Conservation (phyloP, 441 rosid species). For the Hypseocharis bilobata region DNA sequence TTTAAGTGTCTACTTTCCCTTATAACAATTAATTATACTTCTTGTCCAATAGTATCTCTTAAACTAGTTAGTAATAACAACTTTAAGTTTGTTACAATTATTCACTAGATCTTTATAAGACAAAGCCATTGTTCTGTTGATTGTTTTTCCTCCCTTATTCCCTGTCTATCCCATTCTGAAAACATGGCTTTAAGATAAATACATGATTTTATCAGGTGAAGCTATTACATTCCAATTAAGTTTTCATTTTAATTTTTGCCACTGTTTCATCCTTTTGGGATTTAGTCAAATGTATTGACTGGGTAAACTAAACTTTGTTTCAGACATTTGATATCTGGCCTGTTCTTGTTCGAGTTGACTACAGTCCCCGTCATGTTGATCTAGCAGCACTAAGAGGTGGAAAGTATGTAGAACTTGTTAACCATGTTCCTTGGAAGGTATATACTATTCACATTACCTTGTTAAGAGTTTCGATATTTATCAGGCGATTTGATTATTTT, state of each 20-base stretch:
- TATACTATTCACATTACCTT: slow-evolving; percentile 12
- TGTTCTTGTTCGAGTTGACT: slow-evolving; percentile 75
- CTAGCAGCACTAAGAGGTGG: slow-evolving; percentile 84
- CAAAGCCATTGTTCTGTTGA: not conserved
- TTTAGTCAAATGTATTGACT: slow-evolving; percentile 25
- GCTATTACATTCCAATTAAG: not conserved
- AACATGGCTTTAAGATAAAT: not conserved
- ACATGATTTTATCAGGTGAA: not conserved
- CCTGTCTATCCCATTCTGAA: not conserved
- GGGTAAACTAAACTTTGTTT: slow-evolving; percentile 29
- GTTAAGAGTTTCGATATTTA: not conserved
- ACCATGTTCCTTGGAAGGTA: slow-evolving; percentile 98
- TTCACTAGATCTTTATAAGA: not conserved
- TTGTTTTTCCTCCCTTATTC: not conserved
- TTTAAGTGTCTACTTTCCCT: too few relatives aligned
- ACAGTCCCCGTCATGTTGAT: slow-evolving; percentile 76
- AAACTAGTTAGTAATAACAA: too few relatives aligned
- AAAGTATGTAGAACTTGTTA: slow-evolving; percentile 83
- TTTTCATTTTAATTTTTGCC: slow-evolving; percentile 5
- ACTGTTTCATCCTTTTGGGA: slow-evolving; percentile 10
- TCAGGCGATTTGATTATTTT: not conserved
- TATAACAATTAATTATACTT: too few relatives aligned
- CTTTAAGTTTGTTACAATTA: too few relatives aligned
- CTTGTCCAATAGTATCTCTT: too few relatives aligned
- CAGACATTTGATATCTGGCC: slow-evolving; percentile 93